Base-by-base conservation (phyloP, 768 basidiomycete species). In the Naematelia aurantialba region DNA sequence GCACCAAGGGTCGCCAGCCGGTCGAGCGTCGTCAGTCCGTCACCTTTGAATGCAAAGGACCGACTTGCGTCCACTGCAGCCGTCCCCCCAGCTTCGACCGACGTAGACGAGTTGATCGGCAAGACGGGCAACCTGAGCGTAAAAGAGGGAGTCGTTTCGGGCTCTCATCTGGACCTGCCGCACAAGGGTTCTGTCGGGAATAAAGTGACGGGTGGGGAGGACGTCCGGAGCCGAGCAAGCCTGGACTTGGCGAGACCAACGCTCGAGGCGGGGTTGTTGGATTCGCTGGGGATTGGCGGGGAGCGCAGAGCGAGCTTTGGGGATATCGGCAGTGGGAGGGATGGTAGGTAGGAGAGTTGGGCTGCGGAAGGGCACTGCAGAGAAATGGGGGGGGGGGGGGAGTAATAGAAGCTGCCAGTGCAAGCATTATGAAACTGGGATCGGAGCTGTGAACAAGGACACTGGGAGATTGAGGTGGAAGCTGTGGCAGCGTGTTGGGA, bases 231-330 rank as follows among this genome's bases (percentile, higher is more conserved):
- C 2, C 21, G 61, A 30, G 44, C 51, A 22, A 62, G 63, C 47
- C 49, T 60, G 8, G 34, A 39, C 17, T 8, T 17, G 34, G 34
- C 34, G 8, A 39, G 34, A 39, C 34, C 34, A 8, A 17, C 34
- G 34, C 34, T 8, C 17, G 34, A 39, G 17, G 34, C 8, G 34
- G 34, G 34, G 34, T 39, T 39, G 34, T 39, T 39, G 50, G 27
- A 49, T 53, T 31, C 56, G 25, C 10, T 31, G 13, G 39, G 44
- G 45, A 25, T 30, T 29, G 24, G 55, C 30, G 63, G 66, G 8
- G 66, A 68, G 47, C 52, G 66, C 31, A 46, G 66, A 24, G 66
- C 66, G 19, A 68, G 66, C 52, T 68, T 58, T 51, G 66, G 63
- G 19, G 66, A 65, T 65, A 52, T 62, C 13, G 56, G 22, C 8